These are phyloP conservation scores for Cystofilobasidium macerans DNA, from an alignment of 768 basidiomycete genomes.

Conservation along the genomic window DNA sequence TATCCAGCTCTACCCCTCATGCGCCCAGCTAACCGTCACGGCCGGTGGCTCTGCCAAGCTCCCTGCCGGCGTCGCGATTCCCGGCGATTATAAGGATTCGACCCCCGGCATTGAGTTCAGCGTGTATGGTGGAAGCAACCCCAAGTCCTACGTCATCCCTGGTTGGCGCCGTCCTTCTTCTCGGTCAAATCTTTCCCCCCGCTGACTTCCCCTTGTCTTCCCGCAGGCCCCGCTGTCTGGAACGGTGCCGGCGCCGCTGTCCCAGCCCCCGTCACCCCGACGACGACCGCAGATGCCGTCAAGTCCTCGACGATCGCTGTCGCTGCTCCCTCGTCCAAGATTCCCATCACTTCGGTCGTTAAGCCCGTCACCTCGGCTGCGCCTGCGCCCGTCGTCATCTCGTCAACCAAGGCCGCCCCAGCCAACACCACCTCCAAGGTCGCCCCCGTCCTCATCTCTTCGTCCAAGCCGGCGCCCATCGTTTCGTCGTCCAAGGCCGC, in stretches of 20 bases:
- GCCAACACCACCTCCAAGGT: not conserved
- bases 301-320: not conserved
- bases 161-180: not conserved
- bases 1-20: slow-evolving; percentile 2
- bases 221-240: not conserved
- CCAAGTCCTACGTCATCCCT: not conserved
- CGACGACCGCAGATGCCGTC: not conserved
- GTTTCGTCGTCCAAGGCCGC: not conserved
- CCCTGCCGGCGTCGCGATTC: not conserved
- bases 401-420: too few relatives aligned
- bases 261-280: too few relatives aligned
- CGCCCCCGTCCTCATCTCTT: not conserved
- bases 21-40: not conserved
- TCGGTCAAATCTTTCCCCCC: not conserved
- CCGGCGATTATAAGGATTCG: not conserved
- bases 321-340: not conserved
- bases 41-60: not conserved
- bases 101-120: not conserved
- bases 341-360: not conserved
- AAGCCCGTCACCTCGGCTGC: not conserved
- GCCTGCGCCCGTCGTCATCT: not conserved
- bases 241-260: too few relatives aligned
- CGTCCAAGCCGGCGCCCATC: not conserved
- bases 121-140: not conserved
- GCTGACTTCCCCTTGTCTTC: not conserved